phyloP scores from a whole-genome alignment of 345 rosid species.

The Populus alba region DNA sequence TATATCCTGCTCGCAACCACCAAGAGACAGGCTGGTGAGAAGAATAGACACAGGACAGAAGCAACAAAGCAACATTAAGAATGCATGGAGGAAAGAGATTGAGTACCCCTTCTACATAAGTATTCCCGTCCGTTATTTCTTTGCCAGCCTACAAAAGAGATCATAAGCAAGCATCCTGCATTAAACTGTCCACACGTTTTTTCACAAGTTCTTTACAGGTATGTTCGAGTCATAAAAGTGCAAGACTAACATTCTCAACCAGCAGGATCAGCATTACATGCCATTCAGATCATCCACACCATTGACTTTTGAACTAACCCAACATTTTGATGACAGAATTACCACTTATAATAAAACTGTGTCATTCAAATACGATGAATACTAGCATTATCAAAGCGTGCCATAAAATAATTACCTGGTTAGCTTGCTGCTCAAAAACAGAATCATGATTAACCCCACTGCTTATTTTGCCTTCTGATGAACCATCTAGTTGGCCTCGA shows the following conservation, averaged over 20 bases:
- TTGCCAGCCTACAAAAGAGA: slow-evolving; percentile 19
- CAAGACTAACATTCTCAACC: background rate
- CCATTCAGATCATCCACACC: background rate
- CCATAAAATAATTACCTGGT: slow-evolving; percentile 23
- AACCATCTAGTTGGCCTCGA: slow-evolving; percentile 20
- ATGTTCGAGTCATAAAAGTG: background rate
- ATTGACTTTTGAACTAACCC: background rate
- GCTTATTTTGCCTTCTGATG: slow-evolving; percentile 7
- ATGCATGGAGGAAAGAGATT: background rate
- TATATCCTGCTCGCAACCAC: background rate
- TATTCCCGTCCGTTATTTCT: slow-evolving; percentile 16
- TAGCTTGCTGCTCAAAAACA: slow-evolving; percentile 26
- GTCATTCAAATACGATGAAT: background rate
- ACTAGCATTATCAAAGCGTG: background rate
- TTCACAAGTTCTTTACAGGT: background rate
- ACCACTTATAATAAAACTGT: background rate
- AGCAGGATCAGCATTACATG: background rate
- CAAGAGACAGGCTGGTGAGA: background rate
- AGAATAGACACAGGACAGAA: background rate
- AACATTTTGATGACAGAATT: background rate
- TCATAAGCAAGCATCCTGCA: background rate
- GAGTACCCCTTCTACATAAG: slow-evolving; percentile 24
- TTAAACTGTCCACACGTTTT: background rate
- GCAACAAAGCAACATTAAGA: background rate
- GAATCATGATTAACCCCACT: slow-evolving; percentile 5